These are phyloP conservation scores for Eucalyptus urophylla DNA, from an alignment of 345 rosid species.

Conservation along the genomic window DNA sequence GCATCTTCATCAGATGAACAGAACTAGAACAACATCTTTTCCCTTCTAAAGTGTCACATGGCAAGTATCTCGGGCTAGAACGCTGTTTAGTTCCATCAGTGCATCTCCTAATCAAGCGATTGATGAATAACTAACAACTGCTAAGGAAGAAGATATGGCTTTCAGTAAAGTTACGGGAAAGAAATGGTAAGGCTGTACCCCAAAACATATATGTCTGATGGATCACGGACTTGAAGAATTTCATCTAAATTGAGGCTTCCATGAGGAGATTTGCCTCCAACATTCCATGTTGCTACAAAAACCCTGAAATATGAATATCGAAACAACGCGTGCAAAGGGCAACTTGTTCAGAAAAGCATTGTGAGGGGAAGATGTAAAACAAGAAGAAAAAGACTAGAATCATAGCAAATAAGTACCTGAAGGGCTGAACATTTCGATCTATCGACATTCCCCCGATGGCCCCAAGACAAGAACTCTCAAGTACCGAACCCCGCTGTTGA, in stretches of 20 bases:
- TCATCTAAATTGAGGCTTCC: conserved; percentile 49
- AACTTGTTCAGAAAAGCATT: not conserved
- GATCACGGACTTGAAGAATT: conserved; percentile 50
- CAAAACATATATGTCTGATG: conserved; percentile 66
- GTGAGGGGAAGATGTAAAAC: not conserved
- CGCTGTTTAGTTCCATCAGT: not conserved
- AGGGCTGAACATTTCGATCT: conserved; percentile 30
- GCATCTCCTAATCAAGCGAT: not conserved
- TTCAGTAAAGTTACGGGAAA: not conserved
- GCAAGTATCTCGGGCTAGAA: not conserved
- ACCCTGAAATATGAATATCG: conserved; percentile 23
- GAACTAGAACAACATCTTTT: not conserved
- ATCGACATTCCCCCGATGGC: conserved; percentile 21
- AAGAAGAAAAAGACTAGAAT: not conserved
- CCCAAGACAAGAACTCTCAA: conserved; percentile 28
- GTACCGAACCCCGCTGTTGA: conserved; percentile 21
- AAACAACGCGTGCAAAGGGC: not conserved
- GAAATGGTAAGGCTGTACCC: conserved; percentile 29
- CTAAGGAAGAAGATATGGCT: not conserved
- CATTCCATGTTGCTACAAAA: conserved; percentile 98
- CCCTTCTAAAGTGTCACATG: not conserved
- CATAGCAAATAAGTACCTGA: conserved; percentile 28
- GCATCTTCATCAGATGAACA: not conserved
- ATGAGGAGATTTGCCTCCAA: conserved; percentile 82
- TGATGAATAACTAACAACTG: not conserved